Percentiles rank a stretch among this genome's conserved stretches.
phyloP scores from a whole-genome alignment of 1,139 yeast genomes.

The Yamadazyma dushanensis region DNA sequence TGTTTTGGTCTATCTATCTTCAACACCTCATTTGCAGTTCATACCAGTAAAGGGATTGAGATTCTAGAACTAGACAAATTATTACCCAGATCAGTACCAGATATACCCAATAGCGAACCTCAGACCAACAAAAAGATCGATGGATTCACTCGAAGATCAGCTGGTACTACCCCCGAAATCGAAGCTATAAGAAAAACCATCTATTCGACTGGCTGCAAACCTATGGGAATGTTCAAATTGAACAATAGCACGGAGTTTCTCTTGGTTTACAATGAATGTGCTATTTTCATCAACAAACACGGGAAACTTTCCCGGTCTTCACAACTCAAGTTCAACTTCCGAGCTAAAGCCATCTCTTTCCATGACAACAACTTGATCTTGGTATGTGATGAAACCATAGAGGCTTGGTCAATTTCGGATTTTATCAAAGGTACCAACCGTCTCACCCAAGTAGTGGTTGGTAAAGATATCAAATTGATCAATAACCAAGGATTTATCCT shows the following conservation, averaged over 20 bases:
- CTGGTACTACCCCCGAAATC: slow-evolving; percentile 20
- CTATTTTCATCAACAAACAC: slow-evolving; percentile 64
- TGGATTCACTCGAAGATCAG: slow-evolving; percentile 29
- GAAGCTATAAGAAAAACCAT: slow-evolving; percentile 36
- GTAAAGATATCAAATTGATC: slow-evolving; percentile 59
- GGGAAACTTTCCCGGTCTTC: slow-evolving; percentile 63
- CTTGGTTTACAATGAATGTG: slow-evolving; percentile 72
- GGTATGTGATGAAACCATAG: slow-evolving; percentile 68
- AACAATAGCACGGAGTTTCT: slow-evolving; percentile 54
- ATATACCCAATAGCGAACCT: slow-evolving; percentile 28
- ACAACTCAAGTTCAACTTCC: slow-evolving; percentile 62
- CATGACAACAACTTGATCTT: slow-evolving; percentile 60
- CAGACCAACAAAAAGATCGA: slow-evolving; percentile 25
- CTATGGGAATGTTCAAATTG: slow-evolving; percentile 65
- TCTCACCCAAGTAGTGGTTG: slow-evolving; percentile 72
- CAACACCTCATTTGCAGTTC: slow-evolving; percentile 64
- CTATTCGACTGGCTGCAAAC: slow-evolving; percentile 41
- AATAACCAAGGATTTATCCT: slow-evolving; percentile 44
- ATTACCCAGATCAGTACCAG: slow-evolving; percentile 57
- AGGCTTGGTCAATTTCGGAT: slow-evolving; percentile 63
- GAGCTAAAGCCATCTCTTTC: slow-evolving; percentile 57
- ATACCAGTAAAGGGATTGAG: slow-evolving; percentile 69
- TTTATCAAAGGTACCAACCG: slow-evolving; percentile 48
- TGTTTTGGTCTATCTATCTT: slow-evolving; percentile 58
- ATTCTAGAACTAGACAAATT: slow-evolving; percentile 61